Evolutionary conservation across 2,329 filamentous ascomycete genomes (phyloP).

Genomic region (Polychaeton citri): DNA sequence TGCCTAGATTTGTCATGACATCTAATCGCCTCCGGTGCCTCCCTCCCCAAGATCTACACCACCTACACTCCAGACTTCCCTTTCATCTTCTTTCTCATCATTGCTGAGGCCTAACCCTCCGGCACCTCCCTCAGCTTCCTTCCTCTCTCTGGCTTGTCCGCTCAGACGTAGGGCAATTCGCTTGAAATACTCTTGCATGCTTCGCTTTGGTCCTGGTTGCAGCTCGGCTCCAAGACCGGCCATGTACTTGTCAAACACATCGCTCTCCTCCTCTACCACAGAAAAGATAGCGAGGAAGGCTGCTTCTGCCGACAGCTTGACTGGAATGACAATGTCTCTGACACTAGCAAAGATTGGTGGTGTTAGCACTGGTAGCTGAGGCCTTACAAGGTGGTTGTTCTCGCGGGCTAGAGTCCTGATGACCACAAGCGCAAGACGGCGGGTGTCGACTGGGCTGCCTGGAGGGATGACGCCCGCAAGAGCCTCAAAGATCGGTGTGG

Average conservation of each 20-base stretch:
- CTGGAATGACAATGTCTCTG: slow-evolving; percentile 80
- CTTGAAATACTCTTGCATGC: slow-evolving; percentile 96
- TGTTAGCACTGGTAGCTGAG: slow-evolving; percentile 68
- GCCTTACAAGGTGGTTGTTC: slow-evolving; percentile 66
- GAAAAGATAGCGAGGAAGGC: slow-evolving; percentile 85
- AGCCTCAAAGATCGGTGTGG: slow-evolving; percentile 67
- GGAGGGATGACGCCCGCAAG: slow-evolving; percentile 64
- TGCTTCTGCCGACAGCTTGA: slow-evolving; percentile 89
- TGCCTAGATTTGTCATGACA: no score
- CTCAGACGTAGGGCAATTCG: slow-evolving; percentile 73
- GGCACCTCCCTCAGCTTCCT: slow-evolving; percentile 78
- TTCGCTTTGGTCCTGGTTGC: slow-evolving; percentile 61
- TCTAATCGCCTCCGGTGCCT: no score
- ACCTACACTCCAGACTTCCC: slow-evolving; percentile 90
- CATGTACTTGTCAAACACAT: slow-evolving; percentile 86
- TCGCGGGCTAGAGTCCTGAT: slow-evolving; percentile 71
- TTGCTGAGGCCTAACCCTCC: slow-evolving; percentile 75
- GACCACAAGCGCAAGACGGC: slow-evolving; percentile 75
- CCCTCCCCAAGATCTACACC: slow-evolving; percentile 66
- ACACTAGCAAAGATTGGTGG: slow-evolving; percentile 80
- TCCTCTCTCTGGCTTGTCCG: slow-evolving; percentile 75
- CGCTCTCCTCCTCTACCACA: slow-evolving; percentile 74
- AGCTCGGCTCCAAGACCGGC: slow-evolving; percentile 51
- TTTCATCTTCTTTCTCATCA: slow-evolving; percentile 88
- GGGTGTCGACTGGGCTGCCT: slow-evolving; percentile 66